phyloP scores from a whole-genome alignment of 2,329 filamentous ascomycete genomes.

The Metarhizium guizhouense region DNA sequence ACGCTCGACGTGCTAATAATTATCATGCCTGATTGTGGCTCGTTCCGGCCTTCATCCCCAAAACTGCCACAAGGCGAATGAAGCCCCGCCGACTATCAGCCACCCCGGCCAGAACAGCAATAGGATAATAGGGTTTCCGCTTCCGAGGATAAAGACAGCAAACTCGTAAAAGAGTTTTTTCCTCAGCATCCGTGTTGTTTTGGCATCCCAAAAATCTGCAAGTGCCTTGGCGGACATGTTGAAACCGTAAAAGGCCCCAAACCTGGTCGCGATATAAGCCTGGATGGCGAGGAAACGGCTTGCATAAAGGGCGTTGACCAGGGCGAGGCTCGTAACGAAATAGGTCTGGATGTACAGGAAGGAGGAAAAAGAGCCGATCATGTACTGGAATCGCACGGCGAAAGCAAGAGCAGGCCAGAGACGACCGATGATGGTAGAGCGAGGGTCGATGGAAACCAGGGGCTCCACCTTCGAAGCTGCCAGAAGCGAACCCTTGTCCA shows the following conservation, averaged over 20 bases:
- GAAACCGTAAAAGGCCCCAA: constrained; percentile 20
- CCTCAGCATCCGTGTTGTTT: constrained; percentile 25
- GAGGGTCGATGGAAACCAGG: constrained; percentile 17
- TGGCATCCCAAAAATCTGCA: constrained; percentile 28
- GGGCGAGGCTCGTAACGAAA: constrained; percentile 19
- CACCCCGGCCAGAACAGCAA: constrained; percentile 51
- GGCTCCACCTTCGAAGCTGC: constrained; percentile 28
- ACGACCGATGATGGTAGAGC: constrained; percentile 21
- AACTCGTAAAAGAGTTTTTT: constrained; percentile 44
- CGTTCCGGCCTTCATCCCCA: constrained; percentile 20
- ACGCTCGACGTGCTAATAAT: background rate
- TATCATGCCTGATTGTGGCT: background rate
- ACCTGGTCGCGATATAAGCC: constrained; percentile 17
- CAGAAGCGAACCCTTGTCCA: constrained; percentile 30
- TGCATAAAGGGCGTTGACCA: constrained; percentile 14
- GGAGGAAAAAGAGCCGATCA: constrained; percentile 21
- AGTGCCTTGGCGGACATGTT: constrained; percentile 19
- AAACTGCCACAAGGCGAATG: constrained; percentile 24
- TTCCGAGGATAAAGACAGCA: constrained; percentile 40
- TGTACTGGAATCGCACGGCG: constrained; percentile 25
- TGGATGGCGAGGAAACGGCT: constrained; percentile 17
- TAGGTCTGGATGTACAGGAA: constrained; percentile 23
- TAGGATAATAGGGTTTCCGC: constrained; percentile 38
- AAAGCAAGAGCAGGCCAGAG: constrained; percentile 25
- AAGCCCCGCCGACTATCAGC: constrained; percentile 33